These are phyloP conservation scores for Takashimella tepidaria DNA, from an alignment of 1,284 basidiomycete genomes.

Conservation along the genomic window DNA sequence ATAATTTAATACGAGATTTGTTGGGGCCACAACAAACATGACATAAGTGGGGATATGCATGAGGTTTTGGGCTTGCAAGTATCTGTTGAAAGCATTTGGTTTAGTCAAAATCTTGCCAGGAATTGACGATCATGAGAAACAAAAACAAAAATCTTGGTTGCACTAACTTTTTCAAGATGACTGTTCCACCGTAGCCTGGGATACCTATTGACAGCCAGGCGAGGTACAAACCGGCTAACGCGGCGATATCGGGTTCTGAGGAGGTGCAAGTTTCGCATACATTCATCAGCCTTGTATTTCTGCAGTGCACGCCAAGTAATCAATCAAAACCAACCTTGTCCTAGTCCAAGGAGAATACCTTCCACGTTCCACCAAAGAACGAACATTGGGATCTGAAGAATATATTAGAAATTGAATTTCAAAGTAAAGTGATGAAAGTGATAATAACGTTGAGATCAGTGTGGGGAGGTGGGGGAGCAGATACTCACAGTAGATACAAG, in stretches of 20 bases:
- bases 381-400: conserved; percentile 37
- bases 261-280: not conserved
- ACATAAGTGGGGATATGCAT: conserved; percentile 84
- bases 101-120: too few species aligned
- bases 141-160: not conserved
- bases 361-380: conserved; percentile 73
- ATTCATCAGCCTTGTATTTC: not conserved
- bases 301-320: not conserved
- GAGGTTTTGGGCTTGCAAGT: conserved; percentile 82
- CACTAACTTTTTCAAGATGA: conserved; percentile 39
- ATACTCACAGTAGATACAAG: conserved; percentile 48
- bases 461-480: too few species aligned
- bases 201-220: conserved; percentile 73
- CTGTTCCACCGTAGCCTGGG: conserved; percentile 63
- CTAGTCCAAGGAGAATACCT: conserved; percentile 65
- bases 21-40: conserved; percentile 74
- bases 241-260: conserved; percentile 68
- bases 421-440: not conserved
- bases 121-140: too few species aligned
- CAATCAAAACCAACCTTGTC: conserved; percentile 57
- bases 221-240: conserved; percentile 69
- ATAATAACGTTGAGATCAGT: conserved; percentile 49
- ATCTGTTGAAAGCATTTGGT: conserved; percentile 57
- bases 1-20: conserved; percentile 80
- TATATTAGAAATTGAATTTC: not conserved